These are phyloP conservation scores for Leucocoprinus birnbaumii DNA, from an alignment of 768 basidiomycete species.

Conservation along the genomic window DNA sequence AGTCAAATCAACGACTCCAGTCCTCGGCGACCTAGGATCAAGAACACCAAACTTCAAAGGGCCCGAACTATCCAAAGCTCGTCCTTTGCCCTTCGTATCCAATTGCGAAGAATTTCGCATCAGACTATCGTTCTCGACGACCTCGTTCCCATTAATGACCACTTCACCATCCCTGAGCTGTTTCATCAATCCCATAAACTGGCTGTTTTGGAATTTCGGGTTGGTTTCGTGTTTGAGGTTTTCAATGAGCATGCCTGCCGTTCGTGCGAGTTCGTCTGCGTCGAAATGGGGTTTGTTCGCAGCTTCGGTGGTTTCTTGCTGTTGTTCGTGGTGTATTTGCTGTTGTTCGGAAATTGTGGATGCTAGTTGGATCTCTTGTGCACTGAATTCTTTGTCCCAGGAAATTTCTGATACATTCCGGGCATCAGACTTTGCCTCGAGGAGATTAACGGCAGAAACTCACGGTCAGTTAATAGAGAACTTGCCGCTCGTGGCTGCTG, in stretches of 20 bases:
- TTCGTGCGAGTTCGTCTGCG: slow-evolving; percentile 72
- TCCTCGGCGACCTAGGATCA: no score
- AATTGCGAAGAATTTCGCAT: slow-evolving; percentile 18
- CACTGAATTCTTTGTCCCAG: slow-evolving; percentile 68
- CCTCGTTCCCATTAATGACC: slow-evolving; percentile 72
- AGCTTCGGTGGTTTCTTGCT: slow-evolving; percentile 5
- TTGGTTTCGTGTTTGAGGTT: slow-evolving; percentile 74
- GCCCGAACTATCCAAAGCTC: slow-evolving; percentile 26
- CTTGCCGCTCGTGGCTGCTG: slow-evolving; percentile 15
- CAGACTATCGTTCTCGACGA: slow-evolving; percentile 56
- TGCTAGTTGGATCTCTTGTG: slow-evolving; percentile 45
- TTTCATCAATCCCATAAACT: slow-evolving; percentile 84
- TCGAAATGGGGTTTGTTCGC: slow-evolving; percentile 27
- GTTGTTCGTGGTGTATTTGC: not conserved
- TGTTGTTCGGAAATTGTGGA: slow-evolving; percentile 19
- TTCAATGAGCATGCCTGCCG: slow-evolving; percentile 76
- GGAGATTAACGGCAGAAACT: slow-evolving; percentile 15
- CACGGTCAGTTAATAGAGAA: slow-evolving; percentile 35
- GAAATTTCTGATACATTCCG: slow-evolving; percentile 31
- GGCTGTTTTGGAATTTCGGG: slow-evolving; percentile 82
- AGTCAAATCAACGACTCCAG: no score
- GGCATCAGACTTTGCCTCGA: not conserved
- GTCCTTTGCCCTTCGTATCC: slow-evolving; percentile 60
- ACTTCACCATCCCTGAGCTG: slow-evolving; percentile 79
- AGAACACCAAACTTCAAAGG: no score